These are phyloP conservation scores for Liriodendron chinense DNA, from an alignment of 164 flowering plant species.

Conservation along the genomic window DNA sequence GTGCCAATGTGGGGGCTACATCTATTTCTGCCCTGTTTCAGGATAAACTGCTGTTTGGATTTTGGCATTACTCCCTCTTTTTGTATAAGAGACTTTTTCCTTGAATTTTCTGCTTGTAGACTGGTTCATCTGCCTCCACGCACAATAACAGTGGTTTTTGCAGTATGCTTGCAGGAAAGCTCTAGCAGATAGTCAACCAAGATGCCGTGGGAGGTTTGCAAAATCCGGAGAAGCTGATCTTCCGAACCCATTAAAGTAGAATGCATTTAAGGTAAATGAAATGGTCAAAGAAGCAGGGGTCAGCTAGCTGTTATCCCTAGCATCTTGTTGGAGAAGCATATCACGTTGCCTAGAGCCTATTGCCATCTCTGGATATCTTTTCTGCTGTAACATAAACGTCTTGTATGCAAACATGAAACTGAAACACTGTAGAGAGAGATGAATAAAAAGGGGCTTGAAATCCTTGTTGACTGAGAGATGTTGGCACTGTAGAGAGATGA, in stretches of 20 bases:
- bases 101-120: neutral
- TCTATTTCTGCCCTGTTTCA: neutral
- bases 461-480: too few relatives aligned
- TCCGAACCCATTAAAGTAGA: constrained; percentile 19
- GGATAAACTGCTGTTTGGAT: neutral
- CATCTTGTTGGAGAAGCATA: neutral
- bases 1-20: neutral
- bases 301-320: neutral
- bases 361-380: neutral
- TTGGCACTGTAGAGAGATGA: too few relatives aligned
- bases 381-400: neutral
- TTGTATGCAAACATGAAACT: neutral
- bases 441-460: neutral
- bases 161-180: constrained; percentile 99
- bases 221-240: constrained; percentile 66
- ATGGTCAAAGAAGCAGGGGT: neutral
- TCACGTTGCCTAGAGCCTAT: neutral
- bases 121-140: neutral
- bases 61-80: neutral
- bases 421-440: neutral
- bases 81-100: neutral
- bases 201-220: constrained; percentile 96
- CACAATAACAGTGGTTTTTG: constrained; percentile 7
- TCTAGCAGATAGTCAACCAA: constrained; percentile 95
- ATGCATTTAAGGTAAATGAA: neutral